phyloP scores from a whole-genome alignment of 2,329 filamentous ascomycete genomes.

The Daldinia eschscholtzii region DNA sequence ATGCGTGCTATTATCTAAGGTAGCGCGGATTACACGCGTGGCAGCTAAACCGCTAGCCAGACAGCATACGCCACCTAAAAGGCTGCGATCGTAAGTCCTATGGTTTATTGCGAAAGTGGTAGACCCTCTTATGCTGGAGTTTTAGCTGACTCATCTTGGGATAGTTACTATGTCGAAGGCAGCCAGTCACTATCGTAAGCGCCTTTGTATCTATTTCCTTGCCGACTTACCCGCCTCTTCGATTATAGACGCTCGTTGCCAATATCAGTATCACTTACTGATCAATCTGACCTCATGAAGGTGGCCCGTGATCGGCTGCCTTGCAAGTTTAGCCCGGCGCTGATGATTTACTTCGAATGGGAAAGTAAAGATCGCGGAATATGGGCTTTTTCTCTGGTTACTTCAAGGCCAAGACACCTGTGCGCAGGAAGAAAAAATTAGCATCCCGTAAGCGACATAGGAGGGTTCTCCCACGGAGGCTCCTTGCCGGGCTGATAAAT shows the following conservation, averaged over 20 bases:
- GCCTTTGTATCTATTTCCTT: neutral
- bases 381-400: slow-evolving; percentile 74
- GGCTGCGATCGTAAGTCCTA: too few species aligned
- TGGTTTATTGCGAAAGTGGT: neutral
- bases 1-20: too few species aligned
- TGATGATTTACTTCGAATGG: neutral
- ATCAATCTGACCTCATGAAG: neutral
- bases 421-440: slow-evolving; percentile 47
- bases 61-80: neutral
- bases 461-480: slow-evolving; percentile 55
- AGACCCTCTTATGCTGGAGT: neutral
- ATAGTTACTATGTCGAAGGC: too few species aligned
- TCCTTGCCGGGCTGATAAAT: slow-evolving; percentile 46
- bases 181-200: neutral
- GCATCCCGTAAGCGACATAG: slow-evolving; percentile 44
- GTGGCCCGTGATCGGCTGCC: neutral
- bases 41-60: too few species aligned
- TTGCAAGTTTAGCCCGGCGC: neutral
- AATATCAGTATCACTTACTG: too few species aligned
- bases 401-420: slow-evolving; percentile 68
- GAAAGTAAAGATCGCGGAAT: slow-evolving; percentile 30
- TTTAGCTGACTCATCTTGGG: too few species aligned
- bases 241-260: neutral
- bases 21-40: neutral
- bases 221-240: neutral